Conservation (phyloP, 2,329 filamentous ascomycete genomes). For the Lizonia empirigonia region DNA sequence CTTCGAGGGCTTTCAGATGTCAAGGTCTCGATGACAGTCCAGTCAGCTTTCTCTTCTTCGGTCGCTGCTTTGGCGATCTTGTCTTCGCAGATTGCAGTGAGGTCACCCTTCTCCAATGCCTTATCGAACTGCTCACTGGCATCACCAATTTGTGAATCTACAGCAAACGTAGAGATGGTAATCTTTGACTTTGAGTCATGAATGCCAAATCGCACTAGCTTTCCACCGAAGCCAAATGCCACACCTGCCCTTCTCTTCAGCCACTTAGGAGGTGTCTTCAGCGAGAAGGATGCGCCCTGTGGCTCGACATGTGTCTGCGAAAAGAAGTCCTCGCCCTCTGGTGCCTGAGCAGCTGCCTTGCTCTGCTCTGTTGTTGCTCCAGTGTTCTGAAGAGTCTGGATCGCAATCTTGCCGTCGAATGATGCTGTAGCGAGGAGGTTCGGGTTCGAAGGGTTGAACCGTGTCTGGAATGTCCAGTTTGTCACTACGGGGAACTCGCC, state of each 20-base stretch:
- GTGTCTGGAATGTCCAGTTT: slow-evolving; percentile 98
- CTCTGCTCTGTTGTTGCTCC: slow-evolving; percentile 75
- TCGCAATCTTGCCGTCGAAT: slow-evolving; percentile 93
- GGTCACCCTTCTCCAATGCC: slow-evolving; percentile 76
- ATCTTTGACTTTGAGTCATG: slow-evolving; percentile 77
- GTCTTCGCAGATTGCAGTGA: slow-evolving; percentile 77
- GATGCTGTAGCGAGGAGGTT: slow-evolving; percentile 92
- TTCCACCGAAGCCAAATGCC: slow-evolving; percentile 94
- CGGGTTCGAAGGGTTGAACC: slow-evolving; percentile 92
- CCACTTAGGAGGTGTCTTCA: slow-evolving; percentile 88
- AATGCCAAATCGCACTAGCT: slow-evolving; percentile 77
- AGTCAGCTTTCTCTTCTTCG: slow-evolving; percentile 94
- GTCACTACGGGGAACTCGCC: slow-evolving; percentile 96
- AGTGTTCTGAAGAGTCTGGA: slow-evolving; percentile 94
- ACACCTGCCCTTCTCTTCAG: slow-evolving; percentile 82
- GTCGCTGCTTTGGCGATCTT: slow-evolving; percentile 76
- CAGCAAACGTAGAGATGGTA: slow-evolving; percentile 83
- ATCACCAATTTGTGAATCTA: slow-evolving; percentile 82
- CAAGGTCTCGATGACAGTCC: slow-evolving; percentile 90
- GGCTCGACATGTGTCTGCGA: slow-evolving; percentile 89
- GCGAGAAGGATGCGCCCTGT: slow-evolving; percentile 85
- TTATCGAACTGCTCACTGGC: slow-evolving; percentile 87
- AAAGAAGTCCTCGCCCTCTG: slow-evolving; percentile 96
- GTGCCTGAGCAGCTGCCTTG: slow-evolving; percentile 60
- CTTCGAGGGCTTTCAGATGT: slow-evolving; percentile 84